Percentiles rank a stretch among this genome's conserved stretches.
Evolutionary conservation across 257 asterid genomes (phyloP).

Genomic region (Verbena officinalis): DNA sequence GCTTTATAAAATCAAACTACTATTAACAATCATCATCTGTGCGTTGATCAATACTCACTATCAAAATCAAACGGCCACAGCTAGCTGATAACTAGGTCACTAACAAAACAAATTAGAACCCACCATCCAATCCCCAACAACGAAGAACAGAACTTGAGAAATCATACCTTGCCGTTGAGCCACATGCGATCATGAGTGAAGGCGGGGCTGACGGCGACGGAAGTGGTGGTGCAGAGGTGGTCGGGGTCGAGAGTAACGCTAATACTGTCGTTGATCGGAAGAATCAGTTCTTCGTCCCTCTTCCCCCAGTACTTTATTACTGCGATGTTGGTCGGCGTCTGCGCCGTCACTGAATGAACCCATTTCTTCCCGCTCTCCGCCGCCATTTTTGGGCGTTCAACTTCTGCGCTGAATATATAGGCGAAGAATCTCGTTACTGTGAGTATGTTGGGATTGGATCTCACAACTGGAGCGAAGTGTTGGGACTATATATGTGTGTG

Average conservation of each 20-base stretch:
- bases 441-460: constrained; percentile 33
- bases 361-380: constrained; percentile 56
- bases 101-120: background rate
- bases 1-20: background rate
- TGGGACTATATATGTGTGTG: background rate
- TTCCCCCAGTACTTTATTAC: constrained; percentile 99
- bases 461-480: background rate
- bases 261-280: constrained; percentile 92
- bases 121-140: constrained; percentile 5
- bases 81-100: constrained; percentile 5
- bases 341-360: constrained; percentile 81
- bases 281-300: constrained; percentile 75
- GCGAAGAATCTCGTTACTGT: background rate
- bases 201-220: constrained; percentile 91
- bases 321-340: constrained; percentile 95
- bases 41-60: constrained; percentile 1
- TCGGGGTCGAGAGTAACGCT: constrained; percentile 96
- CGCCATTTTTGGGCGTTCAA: constrained; percentile 36
- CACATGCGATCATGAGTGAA: constrained; percentile 85
- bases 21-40: background rate
- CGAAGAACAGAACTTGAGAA: background rate
- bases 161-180: constrained; percentile 87
- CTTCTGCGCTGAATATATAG: constrained; percentile 10
- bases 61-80: background rate
- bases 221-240: constrained; percentile 97